Conservation (phyloP, 257 asterid genomes). For the Oldenlandia corymbosa region DNA sequence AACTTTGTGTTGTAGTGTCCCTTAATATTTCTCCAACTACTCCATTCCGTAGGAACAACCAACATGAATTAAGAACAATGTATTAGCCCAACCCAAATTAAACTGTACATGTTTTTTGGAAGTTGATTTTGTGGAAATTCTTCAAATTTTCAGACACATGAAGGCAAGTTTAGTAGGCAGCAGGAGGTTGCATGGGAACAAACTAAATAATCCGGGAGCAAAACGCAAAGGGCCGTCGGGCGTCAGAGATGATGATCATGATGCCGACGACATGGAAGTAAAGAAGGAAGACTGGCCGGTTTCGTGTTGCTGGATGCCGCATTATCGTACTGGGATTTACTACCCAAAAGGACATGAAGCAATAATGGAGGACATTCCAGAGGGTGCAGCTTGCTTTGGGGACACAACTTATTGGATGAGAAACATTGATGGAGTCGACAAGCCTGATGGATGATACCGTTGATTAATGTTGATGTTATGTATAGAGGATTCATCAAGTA, state of each 20-base stretch:
- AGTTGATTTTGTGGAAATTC: no score
- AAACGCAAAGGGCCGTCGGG: background rate
- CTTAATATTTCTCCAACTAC: no score
- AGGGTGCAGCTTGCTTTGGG: constrained; percentile 34
- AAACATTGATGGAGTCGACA: constrained; percentile 40
- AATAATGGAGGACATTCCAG: constrained; percentile 43
- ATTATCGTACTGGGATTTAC: constrained; percentile 47
- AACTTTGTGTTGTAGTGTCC: no score
- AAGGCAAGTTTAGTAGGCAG: background rate
- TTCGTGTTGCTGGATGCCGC: constrained; percentile 38
- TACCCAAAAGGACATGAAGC: constrained; percentile 43
- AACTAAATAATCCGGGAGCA: background rate
- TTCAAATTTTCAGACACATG: no score
- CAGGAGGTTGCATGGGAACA: background rate
- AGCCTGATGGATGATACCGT: constrained; percentile 7
- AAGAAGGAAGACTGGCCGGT: no score
- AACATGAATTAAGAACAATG: no score
- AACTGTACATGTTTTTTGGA: no score
- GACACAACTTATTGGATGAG: constrained; percentile 38
- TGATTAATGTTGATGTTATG: no score
- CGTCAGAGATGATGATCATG: background rate
- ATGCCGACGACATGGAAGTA: background rate
- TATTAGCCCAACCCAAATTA: no score
- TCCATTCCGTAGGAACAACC: no score
- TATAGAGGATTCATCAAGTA: no score